Percentiles rank a stretch among this genome's conserved stretches.
Conservation (phyloP, 108 stramenopile species). For the Skeletonema costatum region DNA sequence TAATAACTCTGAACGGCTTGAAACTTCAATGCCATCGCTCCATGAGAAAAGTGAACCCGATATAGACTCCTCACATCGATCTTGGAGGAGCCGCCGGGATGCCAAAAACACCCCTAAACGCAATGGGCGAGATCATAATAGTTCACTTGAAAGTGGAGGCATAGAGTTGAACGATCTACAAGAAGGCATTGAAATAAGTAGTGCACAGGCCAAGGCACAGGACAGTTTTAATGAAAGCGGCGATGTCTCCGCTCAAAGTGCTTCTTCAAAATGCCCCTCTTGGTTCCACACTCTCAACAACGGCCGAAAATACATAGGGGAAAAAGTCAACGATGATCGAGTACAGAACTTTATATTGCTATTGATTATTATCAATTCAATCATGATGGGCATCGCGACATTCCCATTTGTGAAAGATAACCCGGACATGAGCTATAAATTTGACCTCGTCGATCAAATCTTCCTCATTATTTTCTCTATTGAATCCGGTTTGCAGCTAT, state of each 20-base stretch:
- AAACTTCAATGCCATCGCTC: background rate
- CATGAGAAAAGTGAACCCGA: background rate
- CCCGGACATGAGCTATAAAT: constrained; percentile 24
- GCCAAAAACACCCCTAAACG: background rate
- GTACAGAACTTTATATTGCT: constrained; percentile 59
- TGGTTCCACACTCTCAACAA: constrained; percentile 7
- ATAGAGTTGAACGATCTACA: background rate
- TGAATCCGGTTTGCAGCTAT: constrained; percentile 64
- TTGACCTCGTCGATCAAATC: constrained; percentile 49
- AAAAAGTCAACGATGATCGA: constrained; percentile 54
- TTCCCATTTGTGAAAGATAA: constrained; percentile 58
- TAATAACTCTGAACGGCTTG: background rate
- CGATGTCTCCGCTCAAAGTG: background rate
- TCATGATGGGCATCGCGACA: constrained; percentile 82
- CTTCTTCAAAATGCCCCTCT: background rate
- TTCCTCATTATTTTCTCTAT: constrained; percentile 77
- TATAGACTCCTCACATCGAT: background rate
- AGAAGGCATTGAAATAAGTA: background rate
- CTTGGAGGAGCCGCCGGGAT: background rate
- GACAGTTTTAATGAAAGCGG: constrained; percentile 15
- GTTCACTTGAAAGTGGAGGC: background rate
- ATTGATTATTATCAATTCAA: constrained; percentile 66
- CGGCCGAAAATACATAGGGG: constrained; percentile 35
- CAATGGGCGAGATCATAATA: background rate
- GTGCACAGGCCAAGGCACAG: background rate